Base-by-base conservation (phyloP, 805 yeast species). In the Starmerella sp. region DNA sequence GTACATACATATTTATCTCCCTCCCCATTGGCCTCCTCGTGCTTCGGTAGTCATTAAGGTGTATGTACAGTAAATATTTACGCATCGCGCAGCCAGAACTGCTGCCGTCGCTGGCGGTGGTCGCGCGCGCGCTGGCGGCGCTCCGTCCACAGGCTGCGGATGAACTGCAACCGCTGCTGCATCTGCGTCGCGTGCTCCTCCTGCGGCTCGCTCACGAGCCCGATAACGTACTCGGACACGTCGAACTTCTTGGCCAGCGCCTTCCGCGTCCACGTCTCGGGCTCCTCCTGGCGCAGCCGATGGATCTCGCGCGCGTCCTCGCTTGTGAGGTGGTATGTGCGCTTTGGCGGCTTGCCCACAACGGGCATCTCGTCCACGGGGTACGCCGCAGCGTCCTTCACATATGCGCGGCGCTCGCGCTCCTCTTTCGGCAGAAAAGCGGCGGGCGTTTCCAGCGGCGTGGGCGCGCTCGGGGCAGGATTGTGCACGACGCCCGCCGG, bases 401-500 rank as follows among this genome's bases (percentile, higher is more conserved):
- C 45, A 2, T 67, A 69, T 52, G 75, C 73, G 60, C 93, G 76
- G 44, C 81, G 79, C 64, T 85, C 87, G 43, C 67, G 69, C 6
- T 70, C 60, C 10, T 39, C 42, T 14, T 35, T 39, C 10, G 93
- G 88, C 54, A 86, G 67, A 66, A 86, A 86, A 2, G 82, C 80
- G 52, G 74, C 75, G 15, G 95, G 95, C 2, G 93, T 82, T 66
- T 72, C 77, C 68, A 58, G 68, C 55, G 67, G 79, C 11, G 77
- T 69, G 31, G 83, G 74, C 13, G 84, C 77, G 3, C 90, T 78
- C 29, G 88, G 89, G 43, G 87, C 77, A 17, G 82, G 82, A 59
- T 78, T 75, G 63, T 72, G 74, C 42, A 80, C 78, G 31, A 86
- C 69, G 5, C 91, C 91, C 29, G 75, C 72, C 1, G 82, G 79